Percentiles rank a stretch among this genome's conserved stretches.
Conservation (phyloP, 768 basidiomycete genomes). For the Daedaleopsis nitida region DNA sequence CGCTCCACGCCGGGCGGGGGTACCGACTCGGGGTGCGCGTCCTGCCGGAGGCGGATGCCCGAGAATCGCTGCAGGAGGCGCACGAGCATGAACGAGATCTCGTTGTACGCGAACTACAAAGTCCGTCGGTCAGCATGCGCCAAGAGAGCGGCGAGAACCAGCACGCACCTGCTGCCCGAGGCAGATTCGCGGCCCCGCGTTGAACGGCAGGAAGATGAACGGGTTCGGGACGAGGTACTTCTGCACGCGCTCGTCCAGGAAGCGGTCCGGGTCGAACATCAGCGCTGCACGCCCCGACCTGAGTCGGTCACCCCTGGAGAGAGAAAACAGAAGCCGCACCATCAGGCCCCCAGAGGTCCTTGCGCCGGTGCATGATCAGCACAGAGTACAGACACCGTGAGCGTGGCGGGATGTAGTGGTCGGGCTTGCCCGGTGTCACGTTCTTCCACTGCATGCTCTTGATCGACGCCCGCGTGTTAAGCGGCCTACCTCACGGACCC, state of each 20-base stretch:
- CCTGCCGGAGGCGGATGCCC: constrained; percentile 43
- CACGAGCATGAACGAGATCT: constrained; percentile 62
- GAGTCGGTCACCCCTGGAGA: not conserved
- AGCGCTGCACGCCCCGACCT: constrained; percentile 40
- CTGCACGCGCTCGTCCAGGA: constrained; percentile 59
- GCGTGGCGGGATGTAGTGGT: constrained; percentile 13
- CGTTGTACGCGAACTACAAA: constrained; percentile 62
- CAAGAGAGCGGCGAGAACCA: not conserved
- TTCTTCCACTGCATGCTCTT: constrained; percentile 17
- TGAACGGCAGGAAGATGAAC: constrained; percentile 46
- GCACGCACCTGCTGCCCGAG: constrained; percentile 23
- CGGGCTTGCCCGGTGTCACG: constrained; percentile 6
- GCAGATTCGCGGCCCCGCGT: constrained; percentile 24
- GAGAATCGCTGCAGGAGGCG: constrained; percentile 59
- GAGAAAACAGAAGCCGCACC: constrained; percentile 37
- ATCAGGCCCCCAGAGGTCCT: constrained; percentile 69
- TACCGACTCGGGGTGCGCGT: constrained; percentile 42
- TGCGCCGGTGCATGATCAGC: constrained; percentile 59
- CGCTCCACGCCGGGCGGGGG: constrained; percentile 39
- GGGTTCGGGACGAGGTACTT: constrained; percentile 60
- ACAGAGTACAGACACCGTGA: constrained; percentile 43
- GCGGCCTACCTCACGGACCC: not conserved
- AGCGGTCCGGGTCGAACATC: constrained; percentile 67
- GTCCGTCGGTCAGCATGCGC: not conserved
- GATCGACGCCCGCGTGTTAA: constrained; percentile 13